These are phyloP conservation scores for Lactarius trivialis DNA, from an alignment of 768 basidiomycete genomes.

Conservation along the genomic window DNA sequence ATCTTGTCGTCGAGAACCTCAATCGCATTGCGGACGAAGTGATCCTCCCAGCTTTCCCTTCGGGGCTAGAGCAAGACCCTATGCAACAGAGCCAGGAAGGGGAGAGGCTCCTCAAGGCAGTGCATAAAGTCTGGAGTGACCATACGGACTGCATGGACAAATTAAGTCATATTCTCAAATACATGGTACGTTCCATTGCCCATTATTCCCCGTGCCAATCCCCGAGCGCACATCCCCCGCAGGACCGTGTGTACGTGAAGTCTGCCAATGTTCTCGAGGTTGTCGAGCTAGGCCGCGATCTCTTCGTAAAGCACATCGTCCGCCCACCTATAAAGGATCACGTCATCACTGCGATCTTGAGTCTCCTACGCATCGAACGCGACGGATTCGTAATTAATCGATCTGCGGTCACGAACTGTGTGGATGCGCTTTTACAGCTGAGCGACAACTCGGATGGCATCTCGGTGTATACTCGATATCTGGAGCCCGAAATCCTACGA, in stretches of 20 bases:
- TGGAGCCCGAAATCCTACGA: conserved; percentile 75
- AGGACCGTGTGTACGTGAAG: conserved; percentile 90
- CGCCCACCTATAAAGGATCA: conserved; percentile 76
- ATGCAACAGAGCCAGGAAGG: conserved; percentile 77
- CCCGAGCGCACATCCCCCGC: conserved; percentile 17
- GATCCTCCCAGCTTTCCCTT: conserved; percentile 80
- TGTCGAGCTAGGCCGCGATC: conserved; percentile 70
- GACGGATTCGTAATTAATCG: conserved; percentile 87
- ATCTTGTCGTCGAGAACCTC: conserved; percentile 77
- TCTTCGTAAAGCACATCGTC: conserved; percentile 82
- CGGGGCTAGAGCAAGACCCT: conserved; percentile 56
- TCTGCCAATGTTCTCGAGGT: conserved; percentile 70
- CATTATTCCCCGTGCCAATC: conserved; percentile 2
- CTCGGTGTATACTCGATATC: conserved; percentile 73
- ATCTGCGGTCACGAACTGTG: conserved; percentile 83
- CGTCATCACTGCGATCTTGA: conserved; percentile 73
- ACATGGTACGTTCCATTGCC: conserved; percentile 65
- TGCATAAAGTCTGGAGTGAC: conserved; percentile 88
- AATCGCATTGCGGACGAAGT: conserved; percentile 66
- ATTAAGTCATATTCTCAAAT: conserved; percentile 84
- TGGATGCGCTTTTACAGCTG: conserved; percentile 76
- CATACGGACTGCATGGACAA: conserved; percentile 86
- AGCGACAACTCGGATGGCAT: conserved; percentile 41
- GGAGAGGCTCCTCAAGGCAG: conserved; percentile 75
- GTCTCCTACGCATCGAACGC: conserved; percentile 85